Conservation (phyloP, 1,284 basidiomycete species). For the Tremellales sp. region DNA sequence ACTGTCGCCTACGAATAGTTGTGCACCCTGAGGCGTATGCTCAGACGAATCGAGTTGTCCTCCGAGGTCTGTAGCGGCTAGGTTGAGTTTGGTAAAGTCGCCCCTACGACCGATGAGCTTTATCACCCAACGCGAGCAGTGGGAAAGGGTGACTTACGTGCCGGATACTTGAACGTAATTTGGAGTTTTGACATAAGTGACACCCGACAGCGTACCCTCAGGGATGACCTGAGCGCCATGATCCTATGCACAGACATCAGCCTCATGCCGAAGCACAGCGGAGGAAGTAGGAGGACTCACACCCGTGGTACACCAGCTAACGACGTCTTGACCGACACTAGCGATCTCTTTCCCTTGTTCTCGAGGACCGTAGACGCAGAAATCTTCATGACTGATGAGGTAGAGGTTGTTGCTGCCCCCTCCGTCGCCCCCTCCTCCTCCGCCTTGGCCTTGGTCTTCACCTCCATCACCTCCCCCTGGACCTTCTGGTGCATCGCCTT, state of each 20-base stretch:
- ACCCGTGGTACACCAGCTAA: constrained; percentile 30
- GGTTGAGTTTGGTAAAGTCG: constrained; percentile 38
- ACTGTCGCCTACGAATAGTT: constrained; percentile 15
- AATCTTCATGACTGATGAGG: constrained; percentile 22
- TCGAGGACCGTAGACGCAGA: constrained; percentile 32
- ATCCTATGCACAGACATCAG: constrained; percentile 5
- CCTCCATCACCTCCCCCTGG: too few species aligned
- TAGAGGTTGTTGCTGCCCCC: constrained; percentile 7
- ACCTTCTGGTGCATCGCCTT: too few species aligned
- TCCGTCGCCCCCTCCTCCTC: too few species aligned
- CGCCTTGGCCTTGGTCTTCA: too few species aligned
- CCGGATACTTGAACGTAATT: constrained; percentile 37
- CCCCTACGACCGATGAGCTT: constrained; percentile 14
- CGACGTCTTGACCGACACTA: constrained; percentile 16
- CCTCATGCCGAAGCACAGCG: not conserved
- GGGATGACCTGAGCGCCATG: constrained; percentile 30
- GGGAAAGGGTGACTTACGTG: constrained; percentile 21
- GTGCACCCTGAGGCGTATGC: constrained; percentile 24
- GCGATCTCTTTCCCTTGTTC: constrained; percentile 16
- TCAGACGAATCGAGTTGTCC: constrained; percentile 30
- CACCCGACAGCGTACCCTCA: constrained; percentile 33
- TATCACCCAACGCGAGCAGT: not conserved
- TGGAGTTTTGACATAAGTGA: constrained; percentile 33
- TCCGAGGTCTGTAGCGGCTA: constrained; percentile 28
- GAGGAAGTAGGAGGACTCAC: constrained; percentile 9